Base-by-base conservation (phyloP, 345 rosid species). In the Aquilaria sinensis region DNA sequence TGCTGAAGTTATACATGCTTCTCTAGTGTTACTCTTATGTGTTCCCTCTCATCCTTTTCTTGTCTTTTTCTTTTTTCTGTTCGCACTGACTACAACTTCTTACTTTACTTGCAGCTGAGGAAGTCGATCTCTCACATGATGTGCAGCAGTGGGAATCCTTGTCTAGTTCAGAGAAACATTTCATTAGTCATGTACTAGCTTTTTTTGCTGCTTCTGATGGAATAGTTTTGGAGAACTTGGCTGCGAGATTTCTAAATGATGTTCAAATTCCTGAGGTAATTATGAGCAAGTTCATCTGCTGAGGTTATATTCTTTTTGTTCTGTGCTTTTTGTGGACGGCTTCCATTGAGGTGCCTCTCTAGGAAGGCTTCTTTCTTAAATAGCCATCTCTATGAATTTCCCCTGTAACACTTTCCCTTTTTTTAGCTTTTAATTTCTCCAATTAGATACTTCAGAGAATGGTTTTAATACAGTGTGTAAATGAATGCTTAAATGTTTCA, bases 171-270 rank as follows among this genome's bases (percentile, higher is more conserved):
- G 98, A 87, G 75, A 89, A 80, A 67, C 90, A 92, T 72, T 92
- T 92, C 61, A 75, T 87, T 33, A 78, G 85, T 70, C 98, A 92
- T 32, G 82, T 89, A 12, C 80, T 92, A 3, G 98, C 97, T 1
- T 92, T 92, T 70, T 89, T 92, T 51, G 97, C 97, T 31, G 87
- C 98, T 47, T 92, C 97, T 14, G 98, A 92, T 81, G 96, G 97
- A 56, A 89, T 92, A 62, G 98, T 90, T 52, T 69, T 92, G 73
- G 98, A 90, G 79, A 92, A 90, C 71, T 62, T 87, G 76, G 96
- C 93, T 63, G 88, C 91, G 64, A 82, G 98, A 45, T 90, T 92
- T 78, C 72, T 92, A 65, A 92, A 74, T 61, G 98, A 90, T 61
- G 75, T 92, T 59, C 97, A 92, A 77, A 74, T 90, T 65, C 92